Conservation (phyloP, 2,329 filamentous ascomycete species). For the Fusarium kyushuense region DNA sequence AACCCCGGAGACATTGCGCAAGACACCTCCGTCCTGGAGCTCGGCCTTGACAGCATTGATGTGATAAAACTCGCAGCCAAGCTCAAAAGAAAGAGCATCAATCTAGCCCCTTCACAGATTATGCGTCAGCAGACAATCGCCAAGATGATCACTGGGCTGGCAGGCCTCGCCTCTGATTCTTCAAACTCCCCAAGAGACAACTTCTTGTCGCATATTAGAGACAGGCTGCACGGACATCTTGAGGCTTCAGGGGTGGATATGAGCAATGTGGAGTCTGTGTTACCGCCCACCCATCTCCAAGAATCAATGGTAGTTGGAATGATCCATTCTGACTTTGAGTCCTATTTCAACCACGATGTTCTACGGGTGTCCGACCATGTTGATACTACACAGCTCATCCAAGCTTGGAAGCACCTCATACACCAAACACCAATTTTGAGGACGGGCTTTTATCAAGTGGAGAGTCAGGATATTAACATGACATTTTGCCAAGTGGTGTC, state of each 20-base stretch:
- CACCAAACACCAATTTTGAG: conserved; percentile 76
- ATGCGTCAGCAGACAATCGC: conserved; percentile 78
- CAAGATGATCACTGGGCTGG: conserved; percentile 60
- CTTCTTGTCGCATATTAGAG: conserved; percentile 41
- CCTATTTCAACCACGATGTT: conserved; percentile 90
- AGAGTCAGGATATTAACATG: conserved; percentile 66
- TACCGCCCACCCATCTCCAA: conserved; percentile 86
- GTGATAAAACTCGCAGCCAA: conserved; percentile 84
- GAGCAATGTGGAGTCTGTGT: conserved; percentile 64
- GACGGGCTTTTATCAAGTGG: conserved; percentile 77
- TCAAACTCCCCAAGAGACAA: not conserved
- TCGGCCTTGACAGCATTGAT: conserved; percentile 94
- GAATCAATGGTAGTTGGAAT: conserved; percentile 89
- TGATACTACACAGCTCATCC: conserved; percentile 67
- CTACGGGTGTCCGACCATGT: conserved; percentile 68
- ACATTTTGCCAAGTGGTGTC: conserved; percentile 64
- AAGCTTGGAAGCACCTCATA: conserved; percentile 73
- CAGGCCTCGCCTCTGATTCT: not conserved
- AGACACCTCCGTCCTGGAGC: conserved; percentile 77
- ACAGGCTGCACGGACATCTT: conserved; percentile 56
- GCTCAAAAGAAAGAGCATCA: conserved; percentile 70
- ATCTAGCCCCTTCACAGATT: conserved; percentile 78
- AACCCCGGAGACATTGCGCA: conserved; percentile 64
- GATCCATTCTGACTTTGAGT: conserved; percentile 76
- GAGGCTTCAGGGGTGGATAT: conserved; percentile 51